A percentile compares a stretch with the other conserved stretches of the same genome.
These are phyloP conservation scores for Penicillium corylophilum DNA, from an alignment of 2,329 filamentous ascomycete species.

Conservation along the genomic window DNA sequence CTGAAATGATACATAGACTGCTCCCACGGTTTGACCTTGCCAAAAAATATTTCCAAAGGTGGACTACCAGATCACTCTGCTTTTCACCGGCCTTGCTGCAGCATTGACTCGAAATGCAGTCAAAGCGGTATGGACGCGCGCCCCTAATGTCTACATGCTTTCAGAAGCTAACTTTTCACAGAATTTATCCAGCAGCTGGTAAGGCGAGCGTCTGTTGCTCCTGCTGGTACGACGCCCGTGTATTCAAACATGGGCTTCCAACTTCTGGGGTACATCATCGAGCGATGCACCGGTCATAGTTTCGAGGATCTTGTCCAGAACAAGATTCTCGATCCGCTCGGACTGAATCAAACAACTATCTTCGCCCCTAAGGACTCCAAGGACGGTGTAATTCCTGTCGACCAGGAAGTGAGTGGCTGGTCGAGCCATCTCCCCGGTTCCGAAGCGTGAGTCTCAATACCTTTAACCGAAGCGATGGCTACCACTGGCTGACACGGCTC, in stretches of 20 bases:
- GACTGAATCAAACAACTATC: conserved; percentile 29
- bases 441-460: conserved; percentile 23
- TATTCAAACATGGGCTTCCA: conserved; percentile 44
- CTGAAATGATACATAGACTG: conserved; percentile 3
- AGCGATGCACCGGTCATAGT: conserved; percentile 34
- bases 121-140: conserved; percentile 1
- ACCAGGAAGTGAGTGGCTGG: conserved; percentile 32
- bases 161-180: background rate
- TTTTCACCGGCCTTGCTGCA: conserved; percentile 5
- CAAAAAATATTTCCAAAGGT: background rate
- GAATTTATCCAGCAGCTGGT: conserved; percentile 31
- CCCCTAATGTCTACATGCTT: background rate
- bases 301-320: conserved; percentile 34
- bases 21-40: background rate
- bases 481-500: background rate
- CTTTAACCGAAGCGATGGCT: conserved; percentile 5
- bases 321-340: conserved; percentile 32
- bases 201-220: conserved; percentile 31
- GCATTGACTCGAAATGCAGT: conserved; percentile 4
- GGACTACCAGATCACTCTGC: conserved; percentile 1
- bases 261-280: conserved; percentile 39
- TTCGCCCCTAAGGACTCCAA: conserved; percentile 30
- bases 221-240: conserved; percentile 28
- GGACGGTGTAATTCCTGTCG: conserved; percentile 37
- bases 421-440: conserved; percentile 29